These are phyloP conservation scores for Rosa rugosa DNA, from an alignment of 306 rosid species.

Conservation along the genomic window DNA sequence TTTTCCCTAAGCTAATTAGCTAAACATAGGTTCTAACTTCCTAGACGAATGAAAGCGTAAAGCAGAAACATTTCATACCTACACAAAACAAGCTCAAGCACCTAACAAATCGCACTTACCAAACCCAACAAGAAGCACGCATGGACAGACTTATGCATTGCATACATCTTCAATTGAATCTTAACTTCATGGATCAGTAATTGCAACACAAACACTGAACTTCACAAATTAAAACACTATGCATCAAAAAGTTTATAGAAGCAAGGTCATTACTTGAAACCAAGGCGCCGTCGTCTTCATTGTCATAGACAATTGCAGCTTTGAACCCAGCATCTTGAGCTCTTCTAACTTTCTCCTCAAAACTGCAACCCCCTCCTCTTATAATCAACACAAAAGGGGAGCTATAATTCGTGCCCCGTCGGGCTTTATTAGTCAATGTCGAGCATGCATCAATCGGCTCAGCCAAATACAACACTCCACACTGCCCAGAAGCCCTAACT, in stretches of 20 bases:
- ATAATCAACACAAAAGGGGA: conserved; percentile 66
- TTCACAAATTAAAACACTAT: conserved; percentile 1
- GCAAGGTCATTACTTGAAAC: conserved; percentile 79
- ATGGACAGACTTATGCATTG: conserved; percentile 5
- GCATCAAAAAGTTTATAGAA: neutral
- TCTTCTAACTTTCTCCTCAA: conserved; percentile 89
- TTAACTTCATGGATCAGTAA: neutral
- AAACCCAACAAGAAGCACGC: neutral
- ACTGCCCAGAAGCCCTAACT: conserved; percentile 70
- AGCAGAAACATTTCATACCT: neutral
- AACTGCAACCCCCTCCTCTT: conserved; percentile 97
- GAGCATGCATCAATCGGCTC: conserved; percentile 92
- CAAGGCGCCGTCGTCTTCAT: conserved; percentile 60
- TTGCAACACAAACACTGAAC: neutral
- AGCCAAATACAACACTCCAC: conserved; percentile 71
- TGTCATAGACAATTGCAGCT: conserved; percentile 89
- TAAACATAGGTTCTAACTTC: neutral
- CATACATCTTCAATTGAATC: conserved; percentile 3
- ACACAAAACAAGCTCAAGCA: neutral
- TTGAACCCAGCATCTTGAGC: conserved; percentile 85
- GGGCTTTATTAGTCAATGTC: conserved; percentile 54
- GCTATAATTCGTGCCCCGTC: conserved; percentile 41
- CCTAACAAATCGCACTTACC: neutral
- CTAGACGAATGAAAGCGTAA: neutral
- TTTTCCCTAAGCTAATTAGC: neutral